Evolutionary conservation across 129 eudicot genomes (phyloP), one percentile per base, ranked within the genome.

Genomic region (carrot (Daucus carota)): DNA sequence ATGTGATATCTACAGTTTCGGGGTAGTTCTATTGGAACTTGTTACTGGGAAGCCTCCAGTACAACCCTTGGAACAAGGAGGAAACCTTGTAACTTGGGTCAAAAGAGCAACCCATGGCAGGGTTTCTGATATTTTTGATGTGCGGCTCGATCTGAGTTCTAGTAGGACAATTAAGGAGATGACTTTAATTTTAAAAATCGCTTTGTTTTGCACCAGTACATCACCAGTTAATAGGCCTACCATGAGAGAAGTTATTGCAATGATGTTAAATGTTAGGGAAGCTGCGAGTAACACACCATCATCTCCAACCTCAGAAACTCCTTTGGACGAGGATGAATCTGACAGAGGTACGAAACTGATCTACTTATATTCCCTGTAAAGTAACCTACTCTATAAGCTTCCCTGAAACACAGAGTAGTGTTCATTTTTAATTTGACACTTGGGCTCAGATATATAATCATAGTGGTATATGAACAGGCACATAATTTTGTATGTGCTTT

Each of bases 1-100:
- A 81, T 90, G 97, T 22, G 97, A 93, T 65, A 83, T 90, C 83
- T 93, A 93, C 75, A 93, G 98, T 72, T 93, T 88, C 46, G 98
- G 98, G 41, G 98, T 93, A 34, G 98, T 93, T 74, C 60, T 93
- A 36, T 79, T 93, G 81, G 98, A 93, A 75, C 81, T 93, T 31
- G 77, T 93, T 33, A 93, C 98, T 9, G 98, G 98, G 43, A 87
- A 66, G 79, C 79, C 91, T 32, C 98, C 98, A 1, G 97, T 93
- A 72, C 98, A 93, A 74, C 97, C 98, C 8, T 43, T 88, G 26
- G 98, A 88, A 59, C 90, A 87, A 59, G 98, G 98, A 17, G 97
- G 98, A 26, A 96, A 93, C 75, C 89, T 93, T 29, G 98, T 88
- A 40, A 85, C 89, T 3, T 93, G 85, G 89, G 96, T 87, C 28